Conservation (phyloP, 2,329 filamentous ascomycete genomes). For the Fonsecaea nubica region DNA sequence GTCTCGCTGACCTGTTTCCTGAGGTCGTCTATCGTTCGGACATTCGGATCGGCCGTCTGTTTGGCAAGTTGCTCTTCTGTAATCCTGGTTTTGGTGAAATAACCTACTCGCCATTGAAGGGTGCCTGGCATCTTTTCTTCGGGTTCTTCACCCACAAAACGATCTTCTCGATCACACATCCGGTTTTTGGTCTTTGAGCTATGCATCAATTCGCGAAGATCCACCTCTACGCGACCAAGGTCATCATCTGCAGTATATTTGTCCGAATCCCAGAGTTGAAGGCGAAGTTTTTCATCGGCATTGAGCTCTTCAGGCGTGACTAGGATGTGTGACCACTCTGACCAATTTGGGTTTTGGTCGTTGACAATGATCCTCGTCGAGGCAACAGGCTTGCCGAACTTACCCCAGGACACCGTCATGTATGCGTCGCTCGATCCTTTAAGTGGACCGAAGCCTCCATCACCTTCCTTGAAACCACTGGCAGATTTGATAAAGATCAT, state of each 20-base stretch:
- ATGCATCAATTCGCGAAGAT: conserved; percentile 69
- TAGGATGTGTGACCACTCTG: conserved; percentile 72
- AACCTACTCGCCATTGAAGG: conserved; percentile 73
- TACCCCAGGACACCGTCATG: conserved; percentile 76
- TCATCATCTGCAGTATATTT: conserved; percentile 75
- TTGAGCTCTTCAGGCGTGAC: conserved; percentile 75
- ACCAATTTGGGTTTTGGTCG: conserved; percentile 73
- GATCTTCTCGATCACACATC: conserved; percentile 68
- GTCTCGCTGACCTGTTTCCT: conserved; percentile 62
- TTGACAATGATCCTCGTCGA: conserved; percentile 69
- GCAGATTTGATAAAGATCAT: conserved; percentile 71
- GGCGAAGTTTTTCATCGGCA: conserved; percentile 70
- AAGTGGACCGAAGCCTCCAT: conserved; percentile 66
- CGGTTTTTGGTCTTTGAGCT: conserved; percentile 64
- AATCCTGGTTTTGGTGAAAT: conserved; percentile 71
- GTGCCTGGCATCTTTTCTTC: conserved; percentile 73
- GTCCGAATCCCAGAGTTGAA: conserved; percentile 80
- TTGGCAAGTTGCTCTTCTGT: conserved; percentile 66
- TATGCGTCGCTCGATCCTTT: conserved; percentile 73
- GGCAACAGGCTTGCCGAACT: conserved; percentile 73
- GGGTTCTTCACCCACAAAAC: conserved; percentile 68
- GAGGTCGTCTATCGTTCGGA: conserved; percentile 65
- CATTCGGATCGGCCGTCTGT: conserved; percentile 65
- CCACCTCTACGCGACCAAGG: conserved; percentile 73
- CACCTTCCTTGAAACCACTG: conserved; percentile 73